Base-by-base conservation (phyloP, 2,329 filamentous ascomycete species). In the Ceratocystis albifundus region DNA sequence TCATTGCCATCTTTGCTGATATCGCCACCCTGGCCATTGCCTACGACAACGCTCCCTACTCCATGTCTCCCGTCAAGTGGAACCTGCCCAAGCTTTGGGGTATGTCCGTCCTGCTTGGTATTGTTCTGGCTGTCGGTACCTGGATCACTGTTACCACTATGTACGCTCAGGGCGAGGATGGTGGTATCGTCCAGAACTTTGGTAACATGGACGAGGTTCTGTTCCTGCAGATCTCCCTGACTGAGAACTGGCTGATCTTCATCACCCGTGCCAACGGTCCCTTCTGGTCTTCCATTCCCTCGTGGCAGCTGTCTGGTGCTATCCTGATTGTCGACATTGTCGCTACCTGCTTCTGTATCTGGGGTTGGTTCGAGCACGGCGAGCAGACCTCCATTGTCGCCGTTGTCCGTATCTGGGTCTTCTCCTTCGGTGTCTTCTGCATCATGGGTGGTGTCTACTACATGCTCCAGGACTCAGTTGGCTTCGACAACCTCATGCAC, bases 191-290 rank as follows among this genome's bases (percentile, higher is more conserved):
- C 70, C 88, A 96, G 82, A 93, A 94, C 79, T 89, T 88, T 72
- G 90, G 90, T 82, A 83, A 87, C 74, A 79, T 89, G 66, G 89
- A 96, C 71, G 85, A 86, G 71, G 86, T 96, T 67, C 78, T 96
- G 73, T 96, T 96, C 84, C 86, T 96, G 46, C 85, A 96, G 78
- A 89, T 96, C 76, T 90, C 89, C 12, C 84, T 96, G 65, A 92
- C 90, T 68, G 89, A 96, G 82, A 96, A 95, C 80, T 96, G 91
- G 90, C 83, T 96, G 64, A 96, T 96, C 77, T 95, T 96, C 81
- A 93, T 96, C 78, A 96, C 90, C 70, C 90, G 91, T 82, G 88
- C 90, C 78, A 92, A 92, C 77, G 90, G 90, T 73, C 89, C 90
- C 65, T 93, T 95, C 83, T 95, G 90, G 90, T 91, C 88, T 2